phyloP scores from a whole-genome alignment of 129 eudicot species.

The Logfia minima region DNA sequence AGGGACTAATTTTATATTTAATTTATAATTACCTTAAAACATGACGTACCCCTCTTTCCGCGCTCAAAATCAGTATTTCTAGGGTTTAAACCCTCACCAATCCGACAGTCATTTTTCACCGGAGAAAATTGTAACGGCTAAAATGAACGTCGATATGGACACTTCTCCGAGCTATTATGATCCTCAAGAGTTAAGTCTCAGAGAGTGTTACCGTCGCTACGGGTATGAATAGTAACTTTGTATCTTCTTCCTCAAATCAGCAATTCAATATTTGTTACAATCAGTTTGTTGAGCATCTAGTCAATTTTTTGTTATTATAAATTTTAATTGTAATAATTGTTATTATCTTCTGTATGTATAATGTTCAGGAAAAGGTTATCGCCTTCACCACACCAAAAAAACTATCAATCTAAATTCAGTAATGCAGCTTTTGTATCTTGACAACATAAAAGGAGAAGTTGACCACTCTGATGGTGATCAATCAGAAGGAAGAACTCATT shows the following conservation, averaged over 20 bases:
- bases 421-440: constrained; percentile 79
- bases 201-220: constrained; percentile 86
- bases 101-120: background rate
- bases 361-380: constrained; percentile 60
- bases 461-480: constrained; percentile 49
- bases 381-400: constrained; percentile 63
- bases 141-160: constrained; percentile 76
- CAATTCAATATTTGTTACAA: background rate
- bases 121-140: constrained; percentile 1
- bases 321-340: background rate
- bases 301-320: background rate
- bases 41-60: constrained; percentile 15
- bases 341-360: background rate
- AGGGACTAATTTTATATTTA: constrained; percentile 8
- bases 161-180: constrained; percentile 72
- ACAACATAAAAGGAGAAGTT: constrained; percentile 70
- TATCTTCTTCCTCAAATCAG: constrained; percentile 4
- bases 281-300: background rate
- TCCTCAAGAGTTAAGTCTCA: constrained; percentile 53
- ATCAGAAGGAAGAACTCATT: constrained; percentile 44
- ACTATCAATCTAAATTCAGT: constrained; percentile 55
- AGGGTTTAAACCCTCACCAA: constrained; percentile 2
- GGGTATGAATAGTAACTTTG: constrained; percentile 49
- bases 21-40: constrained; percentile 3
- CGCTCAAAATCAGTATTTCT: constrained; percentile 7